Conservation (phyloP, 169 alveolate species). For the Fabrea salina region DNA sequence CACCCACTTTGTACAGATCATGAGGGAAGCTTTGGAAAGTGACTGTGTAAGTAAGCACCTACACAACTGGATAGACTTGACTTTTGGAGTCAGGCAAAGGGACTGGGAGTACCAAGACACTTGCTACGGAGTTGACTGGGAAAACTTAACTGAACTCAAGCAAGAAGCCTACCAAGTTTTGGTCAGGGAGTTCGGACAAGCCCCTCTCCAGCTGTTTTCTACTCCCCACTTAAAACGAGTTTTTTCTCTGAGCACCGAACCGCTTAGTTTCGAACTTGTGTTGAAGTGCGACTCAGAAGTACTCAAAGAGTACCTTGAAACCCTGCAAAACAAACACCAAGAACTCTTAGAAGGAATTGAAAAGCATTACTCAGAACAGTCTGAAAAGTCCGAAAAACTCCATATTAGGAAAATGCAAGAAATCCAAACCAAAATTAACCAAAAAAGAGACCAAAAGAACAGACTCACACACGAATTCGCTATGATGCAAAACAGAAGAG, state of each 20-base stretch:
- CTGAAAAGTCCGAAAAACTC: too few species aligned
- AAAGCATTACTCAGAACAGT: background rate
- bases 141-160: constrained; percentile 57
- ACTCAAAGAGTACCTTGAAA: background rate
- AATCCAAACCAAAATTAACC: too few species aligned
- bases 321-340: background rate
- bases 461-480: too few species aligned
- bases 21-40: constrained; percentile 93
- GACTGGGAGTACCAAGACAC: constrained; percentile 65
- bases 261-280: background rate
- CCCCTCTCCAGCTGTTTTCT: constrained; percentile 82
- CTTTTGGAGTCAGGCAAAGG: constrained; percentile 94
- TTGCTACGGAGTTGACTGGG: constrained; percentile 51
- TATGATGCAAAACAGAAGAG: too few species aligned
- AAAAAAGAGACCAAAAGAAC: too few species aligned
- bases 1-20: constrained; percentile 56
- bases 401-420: too few species aligned
- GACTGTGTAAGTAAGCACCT: constrained; percentile 89
- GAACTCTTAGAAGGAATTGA: background rate
- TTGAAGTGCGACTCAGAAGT: background rate
- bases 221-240: background rate
- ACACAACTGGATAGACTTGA: constrained; percentile 95
- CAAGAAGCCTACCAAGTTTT: constrained; percentile 80
- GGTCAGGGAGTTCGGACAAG: constrained; percentile 88
- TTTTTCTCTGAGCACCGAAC: background rate